These are phyloP conservation scores for Scleromitrula shiraiana DNA, from an alignment of 2,329 filamentous ascomycete species.

Conservation along the genomic window DNA sequence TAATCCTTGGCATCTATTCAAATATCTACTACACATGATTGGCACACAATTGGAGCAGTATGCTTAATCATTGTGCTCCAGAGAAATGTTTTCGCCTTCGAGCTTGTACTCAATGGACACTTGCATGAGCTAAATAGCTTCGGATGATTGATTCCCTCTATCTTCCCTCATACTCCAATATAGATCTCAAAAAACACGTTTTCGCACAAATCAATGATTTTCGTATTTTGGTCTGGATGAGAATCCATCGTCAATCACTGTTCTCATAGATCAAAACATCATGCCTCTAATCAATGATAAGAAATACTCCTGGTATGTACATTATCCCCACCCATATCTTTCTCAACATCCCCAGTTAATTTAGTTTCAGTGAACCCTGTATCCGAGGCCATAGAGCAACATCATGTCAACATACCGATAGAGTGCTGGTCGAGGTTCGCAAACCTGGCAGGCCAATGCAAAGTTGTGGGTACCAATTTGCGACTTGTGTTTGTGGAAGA, in stretches of 20 bases:
- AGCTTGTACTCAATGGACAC: too few relatives aligned
- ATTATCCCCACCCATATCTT: background rate
- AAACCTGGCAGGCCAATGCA: conserved; percentile 26
- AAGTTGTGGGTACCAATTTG: conserved; percentile 22
- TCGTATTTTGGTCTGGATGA: too few relatives aligned
- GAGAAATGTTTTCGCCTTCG: too few relatives aligned
- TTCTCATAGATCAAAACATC: too few relatives aligned
- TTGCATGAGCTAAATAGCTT: too few relatives aligned
- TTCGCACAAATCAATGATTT: too few relatives aligned
- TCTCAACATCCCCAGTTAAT: background rate
- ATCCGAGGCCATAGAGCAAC: conserved; percentile 27
- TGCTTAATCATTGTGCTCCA: too few relatives aligned
- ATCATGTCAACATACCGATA: conserved; percentile 21
- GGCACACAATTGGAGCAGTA: too few relatives aligned
- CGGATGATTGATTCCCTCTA: background rate
- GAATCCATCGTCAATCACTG: too few relatives aligned
- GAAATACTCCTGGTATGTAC: conserved; percentile 26
- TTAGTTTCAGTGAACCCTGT: conserved; percentile 21
- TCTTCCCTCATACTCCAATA: background rate
- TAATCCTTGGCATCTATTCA: background rate
- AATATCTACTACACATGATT: background rate
- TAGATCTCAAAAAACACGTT: background rate
- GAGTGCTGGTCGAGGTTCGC: conserved; percentile 23
- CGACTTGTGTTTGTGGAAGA: conserved; percentile 21
- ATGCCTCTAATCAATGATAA: conserved; percentile 26